These are phyloP conservation scores for Oryza punctata DNA, from an alignment of 176 grass and related monocot species.

Conservation along the genomic window DNA sequence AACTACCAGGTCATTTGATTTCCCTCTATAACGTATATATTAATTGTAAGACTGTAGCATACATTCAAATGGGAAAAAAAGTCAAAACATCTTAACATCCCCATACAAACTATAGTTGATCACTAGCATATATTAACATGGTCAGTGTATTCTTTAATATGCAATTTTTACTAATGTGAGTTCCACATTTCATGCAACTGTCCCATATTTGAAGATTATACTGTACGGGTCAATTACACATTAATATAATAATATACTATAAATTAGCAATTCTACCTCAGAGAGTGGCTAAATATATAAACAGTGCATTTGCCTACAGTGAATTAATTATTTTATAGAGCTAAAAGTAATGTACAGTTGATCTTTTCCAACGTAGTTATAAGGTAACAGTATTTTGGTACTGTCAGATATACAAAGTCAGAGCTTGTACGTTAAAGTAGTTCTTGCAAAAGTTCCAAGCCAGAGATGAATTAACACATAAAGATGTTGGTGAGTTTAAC, in stretches of 20 bases:
- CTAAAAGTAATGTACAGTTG: neutral
- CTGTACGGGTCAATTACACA: neutral
- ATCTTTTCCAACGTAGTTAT: slow-evolving; percentile 13
- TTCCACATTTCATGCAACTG: slow-evolving; percentile 31
- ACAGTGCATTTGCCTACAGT: neutral
- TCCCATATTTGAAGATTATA: neutral
- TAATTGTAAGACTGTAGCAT: neutral
- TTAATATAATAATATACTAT: neutral
- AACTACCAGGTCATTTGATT: neutral
- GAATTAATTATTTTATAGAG: neutral
- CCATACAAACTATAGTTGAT: neutral
- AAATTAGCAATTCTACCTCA: neutral
- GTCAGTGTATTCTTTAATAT: neutral
- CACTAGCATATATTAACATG: neutral
- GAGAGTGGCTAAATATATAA: slow-evolving; percentile 5
- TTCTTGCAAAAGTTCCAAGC: neutral
- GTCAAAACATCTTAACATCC: neutral
- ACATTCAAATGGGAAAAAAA: neutral
- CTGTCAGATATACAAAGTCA: slow-evolving; percentile 25
- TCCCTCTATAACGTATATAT: neutral
- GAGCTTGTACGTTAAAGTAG: neutral
- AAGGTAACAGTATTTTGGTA: slow-evolving; percentile 21
- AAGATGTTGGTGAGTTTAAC: neutral
- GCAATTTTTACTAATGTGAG: neutral
- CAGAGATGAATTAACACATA: neutral